These are phyloP conservation scores for Macadamia integrifolia DNA, from an alignment of 164 flowering plant species.

Conservation along the genomic window DNA sequence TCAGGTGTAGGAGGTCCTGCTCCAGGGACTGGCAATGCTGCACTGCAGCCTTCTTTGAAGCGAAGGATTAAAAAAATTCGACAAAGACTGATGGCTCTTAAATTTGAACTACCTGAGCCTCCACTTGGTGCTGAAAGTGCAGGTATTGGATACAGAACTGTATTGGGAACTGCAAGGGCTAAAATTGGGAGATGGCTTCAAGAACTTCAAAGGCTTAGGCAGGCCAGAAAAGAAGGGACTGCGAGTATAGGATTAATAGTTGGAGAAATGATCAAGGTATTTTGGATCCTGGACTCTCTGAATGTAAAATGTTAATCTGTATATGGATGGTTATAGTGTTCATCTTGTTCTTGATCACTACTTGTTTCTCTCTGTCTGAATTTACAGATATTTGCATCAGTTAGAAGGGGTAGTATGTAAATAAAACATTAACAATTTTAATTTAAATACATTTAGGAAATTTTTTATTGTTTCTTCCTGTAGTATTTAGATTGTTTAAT, in stretches of 20 bases:
- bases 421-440: too few species aligned
- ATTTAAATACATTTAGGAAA: too few species aligned
- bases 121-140: slow-evolving; percentile 54
- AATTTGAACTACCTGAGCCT: slow-evolving; percentile 69
- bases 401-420: too few species aligned
- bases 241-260: slow-evolving; percentile 75
- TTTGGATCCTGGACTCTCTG: neutral
- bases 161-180: slow-evolving; percentile 75
- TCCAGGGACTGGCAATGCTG: slow-evolving; percentile 27
- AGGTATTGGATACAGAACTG: slow-evolving; percentile 70
- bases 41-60: slow-evolving; percentile 55
- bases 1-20: slow-evolving; percentile 31
- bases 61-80: slow-evolving; percentile 80
- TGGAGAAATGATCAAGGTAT: slow-evolving; percentile 89
- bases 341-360: neutral
- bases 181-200: slow-evolving; percentile 92
- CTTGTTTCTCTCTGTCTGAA: too few species aligned
- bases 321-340: neutral
- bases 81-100: slow-evolving; percentile 88
- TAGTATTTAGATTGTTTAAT: too few species aligned
- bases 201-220: slow-evolving; percentile 87
- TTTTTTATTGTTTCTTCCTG: too few species aligned
- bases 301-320: neutral
- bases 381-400: too few species aligned
- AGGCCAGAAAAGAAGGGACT: slow-evolving; percentile 96